Evolutionary conservation across 2,329 filamentous ascomycete species (phyloP).

Genomic region (Emergomyces orientalis): DNA sequence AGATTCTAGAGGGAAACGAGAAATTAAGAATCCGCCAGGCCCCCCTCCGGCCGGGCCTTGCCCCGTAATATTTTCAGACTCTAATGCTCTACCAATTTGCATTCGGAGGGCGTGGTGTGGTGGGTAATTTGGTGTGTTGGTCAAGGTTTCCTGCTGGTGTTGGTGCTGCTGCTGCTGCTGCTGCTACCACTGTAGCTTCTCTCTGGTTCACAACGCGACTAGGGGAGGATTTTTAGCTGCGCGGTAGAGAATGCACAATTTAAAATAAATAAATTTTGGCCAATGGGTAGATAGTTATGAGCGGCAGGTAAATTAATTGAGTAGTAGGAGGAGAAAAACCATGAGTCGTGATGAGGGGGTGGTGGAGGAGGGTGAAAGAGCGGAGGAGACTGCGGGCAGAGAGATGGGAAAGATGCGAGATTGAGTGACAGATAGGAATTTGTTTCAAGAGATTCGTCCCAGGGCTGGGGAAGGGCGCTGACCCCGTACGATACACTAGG

Average conservation of each 20-base stretch:
- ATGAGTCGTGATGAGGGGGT: neutral
- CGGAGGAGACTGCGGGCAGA: neutral
- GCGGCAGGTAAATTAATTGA: neutral
- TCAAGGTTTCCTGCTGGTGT: neutral
- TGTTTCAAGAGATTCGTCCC: neutral
- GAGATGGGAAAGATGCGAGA: neutral
- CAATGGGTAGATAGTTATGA: neutral
- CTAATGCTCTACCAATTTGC: neutral
- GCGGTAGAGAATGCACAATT: neutral
- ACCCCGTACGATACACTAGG: constrained; percentile 8
- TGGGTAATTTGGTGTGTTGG: neutral
- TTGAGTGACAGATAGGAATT: too few species aligned
- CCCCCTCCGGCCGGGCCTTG: neutral
- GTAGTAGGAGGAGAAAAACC: neutral
- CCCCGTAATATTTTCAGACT: neutral
- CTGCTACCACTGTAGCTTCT: neutral
- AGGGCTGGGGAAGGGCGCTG: constrained; percentile 1
- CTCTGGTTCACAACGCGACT: neutral
- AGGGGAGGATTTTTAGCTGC: too few species aligned
- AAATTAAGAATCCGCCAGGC: neutral
- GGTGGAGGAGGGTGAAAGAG: neutral
- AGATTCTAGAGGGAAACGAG: neutral
- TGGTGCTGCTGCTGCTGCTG: neutral
- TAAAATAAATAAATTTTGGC: neutral
- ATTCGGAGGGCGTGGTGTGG: neutral